Percentiles rank a stretch among this genome's conserved stretches.
These are phyloP conservation scores for Thermothelomyces thermophilus DNA, from an alignment of 2,329 filamentous ascomycete species.

Conservation along the genomic window DNA sequence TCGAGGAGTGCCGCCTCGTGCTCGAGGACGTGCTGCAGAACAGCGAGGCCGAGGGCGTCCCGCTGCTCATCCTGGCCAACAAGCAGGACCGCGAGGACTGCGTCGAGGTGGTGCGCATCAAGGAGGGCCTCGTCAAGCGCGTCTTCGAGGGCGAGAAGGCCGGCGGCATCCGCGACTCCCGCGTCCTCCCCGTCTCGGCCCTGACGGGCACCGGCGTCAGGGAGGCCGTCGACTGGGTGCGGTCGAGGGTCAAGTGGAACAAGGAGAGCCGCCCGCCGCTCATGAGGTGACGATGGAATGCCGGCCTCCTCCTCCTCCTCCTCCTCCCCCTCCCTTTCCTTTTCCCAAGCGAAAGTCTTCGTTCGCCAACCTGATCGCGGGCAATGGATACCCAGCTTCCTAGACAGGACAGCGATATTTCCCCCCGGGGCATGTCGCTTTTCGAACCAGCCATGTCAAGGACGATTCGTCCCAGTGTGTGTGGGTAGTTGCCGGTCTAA, in stretches of 20 bases:
- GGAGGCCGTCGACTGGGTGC: slow-evolving; percentile 96
- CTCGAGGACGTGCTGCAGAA: slow-evolving; percentile 85
- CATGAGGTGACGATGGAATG: slow-evolving; percentile 60
- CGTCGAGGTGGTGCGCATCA: slow-evolving; percentile 93
- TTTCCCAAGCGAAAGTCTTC: too few species aligned
- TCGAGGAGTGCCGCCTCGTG: slow-evolving; percentile 85
- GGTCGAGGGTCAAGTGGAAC: slow-evolving; percentile 90
- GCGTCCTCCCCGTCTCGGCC: slow-evolving; percentile 88
- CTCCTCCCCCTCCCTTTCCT: too few species aligned
- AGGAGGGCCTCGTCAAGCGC: slow-evolving; percentile 90
- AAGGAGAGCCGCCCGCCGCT: slow-evolving; percentile 87
- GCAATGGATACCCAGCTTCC: too few species aligned
- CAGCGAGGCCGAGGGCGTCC: slow-evolving; percentile 83
- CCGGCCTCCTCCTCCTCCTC: too few species aligned
- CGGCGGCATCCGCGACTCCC: slow-evolving; percentile 75
- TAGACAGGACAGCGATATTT: too few species aligned
- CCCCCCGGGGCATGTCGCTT: too few species aligned
- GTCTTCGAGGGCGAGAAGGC: slow-evolving; percentile 95
- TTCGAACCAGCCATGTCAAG: too few species aligned
- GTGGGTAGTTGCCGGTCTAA: too few species aligned
- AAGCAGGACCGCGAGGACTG: slow-evolving; percentile 98
- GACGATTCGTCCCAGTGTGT: too few species aligned
- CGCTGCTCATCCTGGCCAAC: slow-evolving; percentile 86
- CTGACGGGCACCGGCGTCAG: slow-evolving; percentile 79
- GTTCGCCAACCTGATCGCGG: too few species aligned